Percentiles rank a stretch among this genome's conserved stretches.
These are phyloP conservation scores for Malania oleifera DNA, from an alignment of 164 flowering plant genomes.

Conservation along the genomic window DNA sequence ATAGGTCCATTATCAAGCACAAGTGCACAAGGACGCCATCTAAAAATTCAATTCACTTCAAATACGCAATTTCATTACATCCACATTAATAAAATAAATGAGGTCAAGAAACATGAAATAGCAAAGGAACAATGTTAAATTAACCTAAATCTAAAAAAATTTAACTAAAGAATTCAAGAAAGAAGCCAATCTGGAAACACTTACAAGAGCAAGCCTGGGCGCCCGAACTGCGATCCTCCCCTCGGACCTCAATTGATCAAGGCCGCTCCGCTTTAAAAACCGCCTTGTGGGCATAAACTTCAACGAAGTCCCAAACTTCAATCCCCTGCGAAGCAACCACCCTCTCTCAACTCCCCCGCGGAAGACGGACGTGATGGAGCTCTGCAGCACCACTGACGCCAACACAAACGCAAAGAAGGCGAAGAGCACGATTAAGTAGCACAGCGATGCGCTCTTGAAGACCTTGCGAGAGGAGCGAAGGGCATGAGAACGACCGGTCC, in stretches of 20 bases:
- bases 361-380: slow-evolving; percentile 43
- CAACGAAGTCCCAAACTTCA: slow-evolving; percentile 49
- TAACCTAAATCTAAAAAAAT: not conserved
- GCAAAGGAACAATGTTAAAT: not conserved
- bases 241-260: slow-evolving; percentile 38
- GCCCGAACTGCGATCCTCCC: slow-evolving; percentile 48
- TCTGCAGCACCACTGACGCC: slow-evolving; percentile 61
- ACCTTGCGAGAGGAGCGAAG: slow-evolving; percentile 41
- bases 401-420: slow-evolving; percentile 46
- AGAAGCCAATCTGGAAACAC: slow-evolving; percentile 18
- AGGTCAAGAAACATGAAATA: not conserved
- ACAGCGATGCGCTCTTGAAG: slow-evolving; percentile 32
- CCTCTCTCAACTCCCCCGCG: slow-evolving; percentile 22
- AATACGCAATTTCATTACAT: no score
- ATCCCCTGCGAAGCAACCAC: slow-evolving; percentile 26
- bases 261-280: slow-evolving; percentile 26
- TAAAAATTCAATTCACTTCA: no score
- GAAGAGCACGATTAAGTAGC: slow-evolving; percentile 36
- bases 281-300: slow-evolving; percentile 41
- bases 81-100: no score
- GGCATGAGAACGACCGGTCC: slow-evolving; percentile 31
- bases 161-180: not conserved
- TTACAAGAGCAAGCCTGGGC: slow-evolving; percentile 72
- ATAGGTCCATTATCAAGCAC: no score
- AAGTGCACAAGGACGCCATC: no score